Evolutionary conservation across 345 rosid species (phyloP).

Genomic region (Reutealis trisperma): DNA sequence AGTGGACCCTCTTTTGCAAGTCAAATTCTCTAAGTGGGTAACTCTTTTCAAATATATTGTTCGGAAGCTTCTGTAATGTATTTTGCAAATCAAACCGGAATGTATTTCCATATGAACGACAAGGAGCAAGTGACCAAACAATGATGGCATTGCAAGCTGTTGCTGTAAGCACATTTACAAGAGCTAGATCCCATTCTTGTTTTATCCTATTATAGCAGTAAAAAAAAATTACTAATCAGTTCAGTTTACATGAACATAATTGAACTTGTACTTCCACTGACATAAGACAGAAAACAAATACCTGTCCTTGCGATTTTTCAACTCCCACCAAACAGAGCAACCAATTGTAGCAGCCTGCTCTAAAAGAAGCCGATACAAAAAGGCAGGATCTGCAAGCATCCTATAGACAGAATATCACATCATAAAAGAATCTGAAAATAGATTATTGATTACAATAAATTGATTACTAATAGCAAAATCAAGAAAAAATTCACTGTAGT

Average conservation of each 20-base stretch:
- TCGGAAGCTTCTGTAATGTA: conserved; percentile 93
- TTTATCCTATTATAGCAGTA: conserved; percentile 56
- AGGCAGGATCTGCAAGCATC: conserved; percentile 95
- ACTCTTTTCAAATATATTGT: conserved; percentile 86
- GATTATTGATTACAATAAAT: background rate
- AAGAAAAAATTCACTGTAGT: background rate
- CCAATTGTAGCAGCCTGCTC: conserved; percentile 91
- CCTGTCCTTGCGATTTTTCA: conserved; percentile 86
- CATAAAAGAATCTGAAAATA: conserved; percentile 10
- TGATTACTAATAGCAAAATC: background rate
- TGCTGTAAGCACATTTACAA: conserved; percentile 73
- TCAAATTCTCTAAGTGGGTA: conserved; percentile 90
- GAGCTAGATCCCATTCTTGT: conserved; percentile 95
- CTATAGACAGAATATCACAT: conserved; percentile 38
- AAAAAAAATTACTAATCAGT: conserved; percentile 24
- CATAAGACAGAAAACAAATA: conserved; percentile 20
- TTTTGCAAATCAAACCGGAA: conserved; percentile 90
- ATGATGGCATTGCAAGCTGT: conserved; percentile 82
- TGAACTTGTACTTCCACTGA: background rate
- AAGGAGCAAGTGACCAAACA: conserved; percentile 94
- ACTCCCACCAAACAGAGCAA: conserved; percentile 88
- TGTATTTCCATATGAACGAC: conserved; percentile 91
- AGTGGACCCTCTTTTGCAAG: conserved; percentile 84
- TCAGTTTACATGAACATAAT: conserved; percentile 10
- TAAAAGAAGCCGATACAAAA: conserved; percentile 74